Base-by-base conservation (phyloP, 2,329 filamentous ascomycete genomes). In the Hawksworthiomyces lignivorus region DNA sequence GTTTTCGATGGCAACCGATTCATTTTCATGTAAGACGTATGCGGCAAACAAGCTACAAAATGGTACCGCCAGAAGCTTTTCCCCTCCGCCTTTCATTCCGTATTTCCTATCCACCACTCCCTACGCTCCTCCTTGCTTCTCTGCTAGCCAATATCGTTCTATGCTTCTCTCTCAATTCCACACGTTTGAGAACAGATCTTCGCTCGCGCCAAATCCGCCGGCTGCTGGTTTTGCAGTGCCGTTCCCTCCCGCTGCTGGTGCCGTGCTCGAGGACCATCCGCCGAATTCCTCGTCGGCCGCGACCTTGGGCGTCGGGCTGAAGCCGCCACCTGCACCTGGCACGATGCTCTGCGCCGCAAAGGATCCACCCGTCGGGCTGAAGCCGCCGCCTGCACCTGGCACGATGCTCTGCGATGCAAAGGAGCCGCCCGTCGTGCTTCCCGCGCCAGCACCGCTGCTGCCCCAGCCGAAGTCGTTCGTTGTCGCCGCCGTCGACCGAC, bases 101-200 rank as follows among this genome's bases (percentile, higher is more conserved):
- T 10, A 8, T 14, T 19, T 14, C 10, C 35, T 6, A 11, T 20
- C 17, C 15, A 12, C 20, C 5, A 5, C 14, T 17, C 10, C n/a
- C n/a, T n/a, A n/a, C n/a, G n/a, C n/a, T n/a, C n/a, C n/a, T n/a
- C n/a, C n/a, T n/a, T n/a, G n/a, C n/a, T n/a, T n/a, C n/a, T n/a
- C n/a, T n/a, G n/a, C n/a, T n/a, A n/a, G n/a, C n/a, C n/a, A n/a
- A n/a, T n/a, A 7, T 12, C 12, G n/a, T 26, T 8, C 19, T 19
- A 14, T 3, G 14, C n/a, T 10, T 17, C 30, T 12, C 12, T 18
- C 12, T 56, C 63, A 96, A 66, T 88, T 77, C 90, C 90, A 97
- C 37, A 97, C 90, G 62, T 97, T 97, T 24, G 84, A 88, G 63
- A 97, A 97, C 55, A 97, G 62, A 65, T 97, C 90, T 51, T 96